These are phyloP conservation scores for Cryptococcus maquisensis DNA, from an alignment of 1,284 basidiomycete genomes.

Conservation along the genomic window DNA sequence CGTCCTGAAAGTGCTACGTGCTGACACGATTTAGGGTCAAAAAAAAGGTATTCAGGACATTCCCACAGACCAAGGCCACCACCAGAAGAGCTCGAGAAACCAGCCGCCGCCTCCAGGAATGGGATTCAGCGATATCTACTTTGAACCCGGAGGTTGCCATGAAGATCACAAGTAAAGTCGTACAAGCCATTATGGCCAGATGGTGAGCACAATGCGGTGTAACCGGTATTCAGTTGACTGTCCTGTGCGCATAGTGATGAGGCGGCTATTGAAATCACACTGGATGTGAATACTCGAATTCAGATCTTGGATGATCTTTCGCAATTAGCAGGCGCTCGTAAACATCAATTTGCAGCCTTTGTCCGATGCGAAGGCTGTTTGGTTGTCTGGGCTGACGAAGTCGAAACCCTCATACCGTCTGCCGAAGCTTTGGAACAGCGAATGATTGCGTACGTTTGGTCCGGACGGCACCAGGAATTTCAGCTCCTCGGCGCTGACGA, in stretches of 20 bases:
- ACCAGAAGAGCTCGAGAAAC: conserved; percentile 22
- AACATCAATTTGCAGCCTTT: conserved; percentile 45
- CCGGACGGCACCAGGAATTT: conserved; percentile 30
- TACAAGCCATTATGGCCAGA: conserved; percentile 66
- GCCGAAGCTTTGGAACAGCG: conserved; percentile 52
- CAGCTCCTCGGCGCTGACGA: conserved; percentile 22
- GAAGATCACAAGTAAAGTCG: conserved; percentile 72
- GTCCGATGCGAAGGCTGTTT: conserved; percentile 34
- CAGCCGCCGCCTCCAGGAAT: conserved; percentile 24
- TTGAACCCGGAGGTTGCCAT: conserved; percentile 76
- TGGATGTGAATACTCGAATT: conserved; percentile 44
- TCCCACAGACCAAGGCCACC: conserved; percentile 26
- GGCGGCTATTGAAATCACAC: conserved; percentile 38
- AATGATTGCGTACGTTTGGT: conserved; percentile 44
- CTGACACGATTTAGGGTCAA: conserved; percentile 21
- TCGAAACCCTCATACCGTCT: conserved; percentile 81
- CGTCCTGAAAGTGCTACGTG: not conserved
- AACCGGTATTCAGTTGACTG: not conserved
- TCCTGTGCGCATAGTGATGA: conserved; percentile 16
- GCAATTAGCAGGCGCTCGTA: conserved; percentile 40
- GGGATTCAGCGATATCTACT: conserved; percentile 61
- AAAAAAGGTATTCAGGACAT: conserved; percentile 31
- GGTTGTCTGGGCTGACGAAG: conserved; percentile 60
- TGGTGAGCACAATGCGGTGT: conserved; percentile 54
- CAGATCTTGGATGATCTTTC: conserved; percentile 41